Conservation (phyloP, 2,329 filamentous ascomycete species). For the Escovopsis sp. region DNA sequence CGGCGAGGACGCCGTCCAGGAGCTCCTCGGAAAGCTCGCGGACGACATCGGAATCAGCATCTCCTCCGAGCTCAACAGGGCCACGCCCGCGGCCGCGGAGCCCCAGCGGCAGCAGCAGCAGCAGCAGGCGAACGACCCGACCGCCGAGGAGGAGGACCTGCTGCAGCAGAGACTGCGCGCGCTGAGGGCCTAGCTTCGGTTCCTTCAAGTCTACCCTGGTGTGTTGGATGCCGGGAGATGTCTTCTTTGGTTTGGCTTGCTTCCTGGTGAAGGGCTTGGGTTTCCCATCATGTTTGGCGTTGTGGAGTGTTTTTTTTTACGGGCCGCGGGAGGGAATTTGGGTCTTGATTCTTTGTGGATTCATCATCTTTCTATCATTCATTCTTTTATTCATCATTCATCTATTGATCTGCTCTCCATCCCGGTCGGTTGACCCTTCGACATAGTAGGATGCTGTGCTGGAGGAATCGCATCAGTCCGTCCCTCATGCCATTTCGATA, state of each 20-base stretch:
- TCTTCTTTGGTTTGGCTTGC: neutral
- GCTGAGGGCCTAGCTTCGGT: too few relatives aligned
- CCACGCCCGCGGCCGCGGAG: constrained; percentile 41
- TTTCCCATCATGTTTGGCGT: constrained; percentile 5
- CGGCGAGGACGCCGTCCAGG: constrained; percentile 73
- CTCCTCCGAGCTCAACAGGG: constrained; percentile 53
- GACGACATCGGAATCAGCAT: constrained; percentile 81
- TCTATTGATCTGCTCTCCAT: too few relatives aligned
- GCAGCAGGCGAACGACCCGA: constrained; percentile 44
- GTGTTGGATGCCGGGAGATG: too few relatives aligned
- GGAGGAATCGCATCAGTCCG: too few relatives aligned
- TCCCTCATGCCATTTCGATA: too few relatives aligned
- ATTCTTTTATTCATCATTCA: too few relatives aligned
- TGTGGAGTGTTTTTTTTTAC: constrained; percentile 2
- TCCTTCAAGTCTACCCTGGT: too few relatives aligned
- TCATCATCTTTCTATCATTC: too few relatives aligned
- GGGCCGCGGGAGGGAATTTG: too few relatives aligned
- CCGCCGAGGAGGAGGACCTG: constrained; percentile 65
- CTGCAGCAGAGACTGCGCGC: constrained; percentile 47
- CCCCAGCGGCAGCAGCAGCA: constrained; percentile 23
- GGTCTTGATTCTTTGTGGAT: neutral
- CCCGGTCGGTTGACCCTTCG: too few relatives aligned
- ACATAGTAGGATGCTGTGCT: too few relatives aligned
- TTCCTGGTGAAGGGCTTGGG: neutral
- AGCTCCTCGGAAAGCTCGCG: constrained; percentile 69